Evolutionary conservation across 2,329 filamentous ascomycete species (phyloP), one percentile per base, ranked within the genome.

Genomic region (Diaporthe nobilis): DNA sequence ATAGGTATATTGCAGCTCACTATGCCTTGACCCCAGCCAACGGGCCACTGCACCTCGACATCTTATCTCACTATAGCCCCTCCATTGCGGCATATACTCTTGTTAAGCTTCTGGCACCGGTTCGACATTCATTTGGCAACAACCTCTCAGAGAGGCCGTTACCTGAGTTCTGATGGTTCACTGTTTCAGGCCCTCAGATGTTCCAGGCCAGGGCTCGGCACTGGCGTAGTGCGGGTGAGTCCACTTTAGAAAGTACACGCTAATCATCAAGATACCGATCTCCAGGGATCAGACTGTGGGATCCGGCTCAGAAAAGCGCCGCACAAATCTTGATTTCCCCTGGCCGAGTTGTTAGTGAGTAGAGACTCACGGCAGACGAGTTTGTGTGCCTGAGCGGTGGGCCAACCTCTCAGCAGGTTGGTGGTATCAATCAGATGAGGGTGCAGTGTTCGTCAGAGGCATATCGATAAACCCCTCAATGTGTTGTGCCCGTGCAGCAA

Each of bases 381-480:
- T 39, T 55, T 39, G 37, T 15, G 47, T 55, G 65, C 65, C 47
- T 42, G 47, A 22, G 34, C 42, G 39, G 25, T 31, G 47, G 34
- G 49, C n/a, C 34, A 28, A n/a, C 49, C 47, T 34, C 13, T 22
- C 5, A 28, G 22, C 65, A 39, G 47, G 47, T 51, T 70, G n/a
- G 20, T 65, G 28, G 13, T 28, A 28, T 55, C 25, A 31, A 31
- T 42, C 49, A 55, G 49, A 55, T 42, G 47, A 28, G 22, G n/a
- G 34, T 39, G 65, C 25, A 17, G 47, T 15, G 49, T 28, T 39
- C 22, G 34, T 37, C 37, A 57, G 39, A 72, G 44, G 37, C 70
- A 72, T 72, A 61, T 72, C 70, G 55, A 60, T 58, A 73, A 44
- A 28, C 65, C 65, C 65, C 65, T 70, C 65, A 70, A 34, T 12